phyloP scores from a whole-genome alignment of 2,329 filamentous ascomycete species.

The Fusarium newnesense region DNA sequence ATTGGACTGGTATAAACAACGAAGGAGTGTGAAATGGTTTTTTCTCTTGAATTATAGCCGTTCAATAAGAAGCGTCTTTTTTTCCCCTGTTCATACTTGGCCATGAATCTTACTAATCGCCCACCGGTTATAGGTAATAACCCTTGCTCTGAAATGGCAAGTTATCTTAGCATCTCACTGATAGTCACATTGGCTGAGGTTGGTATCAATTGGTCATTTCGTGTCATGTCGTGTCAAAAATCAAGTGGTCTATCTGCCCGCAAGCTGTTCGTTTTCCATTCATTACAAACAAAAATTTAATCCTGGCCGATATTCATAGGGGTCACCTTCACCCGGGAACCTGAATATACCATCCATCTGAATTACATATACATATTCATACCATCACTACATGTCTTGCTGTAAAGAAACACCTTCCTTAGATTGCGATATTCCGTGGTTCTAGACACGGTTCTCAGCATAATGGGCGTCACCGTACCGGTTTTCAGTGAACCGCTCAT shows the following conservation, averaged over 20 bases:
- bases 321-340: not conserved
- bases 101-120: not conserved
- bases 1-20: slow-evolving; percentile 31
- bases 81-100: not conserved
- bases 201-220: slow-evolving; percentile 24
- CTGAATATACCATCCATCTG: slow-evolving; percentile 8
- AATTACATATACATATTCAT: slow-evolving; percentile 19
- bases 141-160: not conserved
- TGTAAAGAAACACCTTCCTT: not conserved
- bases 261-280: slow-evolving; percentile 17
- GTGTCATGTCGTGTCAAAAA: slow-evolving; percentile 29
- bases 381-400: not conserved
- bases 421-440: not conserved
- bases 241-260: slow-evolving; percentile 26
- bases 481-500: slow-evolving; percentile 12
- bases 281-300: slow-evolving; percentile 16
- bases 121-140: not conserved
- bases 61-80: slow-evolving; percentile 38
- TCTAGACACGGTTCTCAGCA: slow-evolving; percentile 11
- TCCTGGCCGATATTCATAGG: not conserved
- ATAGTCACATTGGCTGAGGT: not conserved
- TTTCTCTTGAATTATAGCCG: slow-evolving; percentile 34
- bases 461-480: slow-evolving; percentile 14
- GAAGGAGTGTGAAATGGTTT: slow-evolving; percentile 27
- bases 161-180: not conserved